These are phyloP conservation scores for Pyrenopolyporus hunteri DNA, from an alignment of 495 filamentous ascomycete species.

Conservation along the genomic window DNA sequence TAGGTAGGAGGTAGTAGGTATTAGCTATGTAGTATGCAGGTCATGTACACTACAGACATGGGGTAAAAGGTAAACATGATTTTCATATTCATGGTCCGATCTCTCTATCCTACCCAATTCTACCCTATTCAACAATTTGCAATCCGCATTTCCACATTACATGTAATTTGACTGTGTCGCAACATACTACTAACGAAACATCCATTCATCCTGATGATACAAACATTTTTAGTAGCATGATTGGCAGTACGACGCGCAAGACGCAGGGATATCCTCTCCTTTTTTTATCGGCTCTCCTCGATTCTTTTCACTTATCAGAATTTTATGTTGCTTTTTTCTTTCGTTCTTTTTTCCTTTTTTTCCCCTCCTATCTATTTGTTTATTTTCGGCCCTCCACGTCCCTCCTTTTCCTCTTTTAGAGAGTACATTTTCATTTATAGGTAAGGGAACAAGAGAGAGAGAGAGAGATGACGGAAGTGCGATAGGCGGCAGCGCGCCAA, in stretches of 20 bases:
- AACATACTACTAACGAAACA: background rate
- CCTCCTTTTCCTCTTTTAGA: background rate
- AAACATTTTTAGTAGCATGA: background rate
- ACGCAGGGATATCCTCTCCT: slow-evolving; percentile 10
- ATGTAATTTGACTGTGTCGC: too few relatives aligned
- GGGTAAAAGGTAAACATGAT: too few relatives aligned
- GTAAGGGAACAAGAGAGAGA: slow-evolving; percentile 26
- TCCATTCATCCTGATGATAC: slow-evolving; percentile 3
- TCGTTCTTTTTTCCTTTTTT: background rate
- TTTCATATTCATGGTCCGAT: too few relatives aligned
- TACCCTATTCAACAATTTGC: too few relatives aligned
- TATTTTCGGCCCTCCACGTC: background rate
- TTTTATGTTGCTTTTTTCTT: background rate
- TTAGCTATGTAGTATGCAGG: background rate
- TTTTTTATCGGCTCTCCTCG: background rate
- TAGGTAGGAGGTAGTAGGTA: background rate
- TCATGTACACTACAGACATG: too few relatives aligned
- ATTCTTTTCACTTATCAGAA: background rate
- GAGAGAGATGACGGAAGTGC: slow-evolving; percentile 11
- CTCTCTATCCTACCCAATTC: too few relatives aligned
- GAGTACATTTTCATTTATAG: slow-evolving; percentile 11
- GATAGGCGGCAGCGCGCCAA: slow-evolving; percentile 27
- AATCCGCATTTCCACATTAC: too few relatives aligned
- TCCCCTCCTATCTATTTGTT: background rate
- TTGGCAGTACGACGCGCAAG: too few relatives aligned